phyloP scores from a whole-genome alignment of 139 green algal species.

The Edaphochlamys debaryana region DNA sequence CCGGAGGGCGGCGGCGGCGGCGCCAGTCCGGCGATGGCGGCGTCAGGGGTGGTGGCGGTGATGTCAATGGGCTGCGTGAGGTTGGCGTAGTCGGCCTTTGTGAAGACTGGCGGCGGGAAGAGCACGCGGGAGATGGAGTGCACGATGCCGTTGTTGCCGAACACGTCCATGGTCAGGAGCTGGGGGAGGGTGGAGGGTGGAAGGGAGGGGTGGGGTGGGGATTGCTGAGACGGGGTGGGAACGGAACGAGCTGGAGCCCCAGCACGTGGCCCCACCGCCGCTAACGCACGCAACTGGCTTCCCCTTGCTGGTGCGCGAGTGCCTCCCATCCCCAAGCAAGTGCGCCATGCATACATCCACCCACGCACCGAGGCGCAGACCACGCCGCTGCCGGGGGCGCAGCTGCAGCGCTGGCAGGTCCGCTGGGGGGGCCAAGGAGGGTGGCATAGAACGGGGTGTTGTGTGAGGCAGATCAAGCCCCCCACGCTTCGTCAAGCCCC shows the following conservation, averaged over 20 bases:
- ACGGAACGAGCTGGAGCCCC: not conserved
- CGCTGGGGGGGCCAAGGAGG: no score
- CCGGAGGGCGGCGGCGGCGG: no score
- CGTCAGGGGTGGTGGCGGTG: not conserved
- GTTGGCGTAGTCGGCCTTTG: slow-evolving; percentile 16
- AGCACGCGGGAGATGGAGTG: slow-evolving; percentile 73
- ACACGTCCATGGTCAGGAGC: slow-evolving; percentile 50
- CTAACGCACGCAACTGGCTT: no score
- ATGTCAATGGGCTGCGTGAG: not conserved
- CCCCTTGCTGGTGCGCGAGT: no score
- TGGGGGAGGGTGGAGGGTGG: not conserved
- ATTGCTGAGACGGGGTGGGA: not conserved
- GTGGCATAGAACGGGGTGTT: no score
- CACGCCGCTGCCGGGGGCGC: slow-evolving; percentile 50
- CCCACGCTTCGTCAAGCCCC: no score
- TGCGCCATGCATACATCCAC: no score
- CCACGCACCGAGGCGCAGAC: slow-evolving; percentile 54
- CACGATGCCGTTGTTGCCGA: slow-evolving; percentile 67
- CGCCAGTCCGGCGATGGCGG: no score
- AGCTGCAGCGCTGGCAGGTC: slow-evolving; percentile 71
- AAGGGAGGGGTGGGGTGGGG: no score
- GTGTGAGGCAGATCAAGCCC: no score
- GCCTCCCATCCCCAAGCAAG: no score
- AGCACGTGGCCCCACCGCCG: no score
- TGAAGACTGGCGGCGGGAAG: slow-evolving; percentile 63